Evolutionary conservation across 1,139 yeast genomes (phyloP), one percentile per base, ranked within the genome.

Genomic region (Sugiyamaella xylanicola): DNA sequence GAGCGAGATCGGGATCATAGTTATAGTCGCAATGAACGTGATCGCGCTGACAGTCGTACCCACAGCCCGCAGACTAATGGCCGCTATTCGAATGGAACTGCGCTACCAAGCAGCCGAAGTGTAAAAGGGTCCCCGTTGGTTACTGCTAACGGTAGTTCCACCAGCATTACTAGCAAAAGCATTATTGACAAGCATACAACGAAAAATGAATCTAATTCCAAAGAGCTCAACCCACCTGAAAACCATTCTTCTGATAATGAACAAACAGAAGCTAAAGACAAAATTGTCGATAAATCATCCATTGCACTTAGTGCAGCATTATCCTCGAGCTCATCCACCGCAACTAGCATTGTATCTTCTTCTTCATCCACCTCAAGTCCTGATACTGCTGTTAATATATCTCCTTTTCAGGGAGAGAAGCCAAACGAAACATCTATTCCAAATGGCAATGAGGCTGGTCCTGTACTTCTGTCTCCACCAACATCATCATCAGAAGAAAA

Each of bases 1-100:
- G 41, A 51, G 11, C 46, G 56, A 2, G 54, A 50, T 27, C 29
- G 53, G 15, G 44, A 51, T 27, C 39, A 53, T 19, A 43, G 40
- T 3, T 22, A 37, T 3, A 48, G 21, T 13, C 54, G 49, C 2
- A n/a, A 47, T 25, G 32, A 5, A 7, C 32, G 11, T 11, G 11
- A 11, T 25, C 5, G 32, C 11, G 5, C 37, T 15, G 8, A 19
- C 7, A 19, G 42, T 19, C 42, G 22, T 4, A 16, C 21, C 7
- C 20, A 39, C 13, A 17, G 22, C 16, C 20, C 20, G 15, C 42
- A n/a, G n/a, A n/a, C n/a, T n/a, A n/a, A n/a, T n/a, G n/a, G n/a
- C n/a, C n/a, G n/a, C n/a, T n/a, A n/a, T n/a, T n/a, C n/a, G n/a
- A n/a, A n/a, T n/a, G n/a, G n/a, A n/a, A n/a, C n/a, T n/a, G n/a